phyloP scores from a whole-genome alignment of 768 basidiomycete species.

The Phlegmacium glaucopus region DNA sequence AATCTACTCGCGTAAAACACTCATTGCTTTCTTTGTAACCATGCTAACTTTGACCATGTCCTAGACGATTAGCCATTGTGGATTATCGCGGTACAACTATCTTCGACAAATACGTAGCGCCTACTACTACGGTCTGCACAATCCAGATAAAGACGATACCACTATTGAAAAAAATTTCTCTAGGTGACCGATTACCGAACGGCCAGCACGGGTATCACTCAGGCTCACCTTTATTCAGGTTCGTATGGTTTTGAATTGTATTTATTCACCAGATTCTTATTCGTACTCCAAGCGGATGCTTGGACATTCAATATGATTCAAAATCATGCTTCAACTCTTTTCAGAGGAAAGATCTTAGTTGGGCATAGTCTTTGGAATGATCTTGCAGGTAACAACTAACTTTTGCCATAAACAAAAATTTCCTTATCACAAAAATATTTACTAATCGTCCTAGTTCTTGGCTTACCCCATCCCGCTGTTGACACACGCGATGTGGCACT shows the following conservation, averaged over 20 bases:
- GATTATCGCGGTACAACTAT: constrained; percentile 55
- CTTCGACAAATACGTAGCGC: constrained; percentile 63
- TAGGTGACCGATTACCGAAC: constrained; percentile 74
- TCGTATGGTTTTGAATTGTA: constrained; percentile 11
- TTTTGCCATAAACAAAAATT: constrained; percentile 4
- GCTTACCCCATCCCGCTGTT: constrained; percentile 76
- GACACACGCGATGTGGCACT: constrained; percentile 78
- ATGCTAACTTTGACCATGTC: background rate
- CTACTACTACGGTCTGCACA: constrained; percentile 45
- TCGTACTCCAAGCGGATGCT: constrained; percentile 39
- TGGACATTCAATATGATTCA: constrained; percentile 63
- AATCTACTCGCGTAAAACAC: constrained; percentile 74
- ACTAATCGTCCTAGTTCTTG: constrained; percentile 51
- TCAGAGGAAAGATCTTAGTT: constrained; percentile 69
- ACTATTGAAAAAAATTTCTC: constrained; percentile 4
- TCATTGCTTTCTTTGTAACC: background rate
- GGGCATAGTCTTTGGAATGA: constrained; percentile 83
- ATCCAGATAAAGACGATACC: background rate
- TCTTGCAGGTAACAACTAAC: constrained; percentile 55
- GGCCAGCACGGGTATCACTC: constrained; percentile 52
- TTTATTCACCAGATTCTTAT: constrained; percentile 1
- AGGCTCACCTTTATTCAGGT: constrained; percentile 38
- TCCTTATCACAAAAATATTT: constrained; percentile 5
- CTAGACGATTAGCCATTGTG: constrained; percentile 47
- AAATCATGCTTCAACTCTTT: constrained; percentile 56